phyloP scores from a whole-genome alignment of 345 rosid species.

The Durio zibethinus region DNA sequence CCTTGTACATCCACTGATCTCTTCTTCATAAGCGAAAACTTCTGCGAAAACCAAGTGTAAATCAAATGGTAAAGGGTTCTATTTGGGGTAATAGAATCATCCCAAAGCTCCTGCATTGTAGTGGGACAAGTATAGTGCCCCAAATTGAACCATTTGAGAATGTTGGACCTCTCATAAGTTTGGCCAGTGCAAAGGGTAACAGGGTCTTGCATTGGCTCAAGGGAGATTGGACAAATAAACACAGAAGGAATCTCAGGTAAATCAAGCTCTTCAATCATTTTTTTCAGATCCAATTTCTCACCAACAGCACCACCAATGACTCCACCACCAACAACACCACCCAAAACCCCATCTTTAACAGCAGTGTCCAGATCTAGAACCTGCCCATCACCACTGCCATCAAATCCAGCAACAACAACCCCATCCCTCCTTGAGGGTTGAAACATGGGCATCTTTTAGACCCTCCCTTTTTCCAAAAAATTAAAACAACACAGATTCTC shows the following conservation, averaged over 20 bases:
- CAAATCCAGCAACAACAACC: conserved; percentile 33
- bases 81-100: conserved; percentile 56
- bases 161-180: conserved; percentile 66
- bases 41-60: conserved; percentile 64
- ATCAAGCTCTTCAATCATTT: conserved; percentile 62
- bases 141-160: conserved; percentile 63
- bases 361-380: conserved; percentile 69
- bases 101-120: conserved; percentile 82
- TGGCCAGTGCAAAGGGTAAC: conserved; percentile 79
- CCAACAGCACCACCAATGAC: conserved; percentile 26
- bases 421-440: conserved; percentile 40
- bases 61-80: conserved; percentile 62
- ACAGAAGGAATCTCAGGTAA: conserved; percentile 56
- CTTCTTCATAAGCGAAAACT: conserved; percentile 57
- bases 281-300: conserved; percentile 60
- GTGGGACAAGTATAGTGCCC: conserved; percentile 73
- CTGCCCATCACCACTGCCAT: conserved; percentile 44
- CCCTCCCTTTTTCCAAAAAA: background rate
- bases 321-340: conserved; percentile 36
- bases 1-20: conserved; percentile 72
- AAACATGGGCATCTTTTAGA: conserved; percentile 53
- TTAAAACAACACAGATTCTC: conserved; percentile 8
- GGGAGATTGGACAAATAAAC: conserved; percentile 71
- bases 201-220: conserved; percentile 75
- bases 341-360: conserved; percentile 65